phyloP scores from a whole-genome alignment of 768 basidiomycete species.

The Amanita phalloides region DNA sequence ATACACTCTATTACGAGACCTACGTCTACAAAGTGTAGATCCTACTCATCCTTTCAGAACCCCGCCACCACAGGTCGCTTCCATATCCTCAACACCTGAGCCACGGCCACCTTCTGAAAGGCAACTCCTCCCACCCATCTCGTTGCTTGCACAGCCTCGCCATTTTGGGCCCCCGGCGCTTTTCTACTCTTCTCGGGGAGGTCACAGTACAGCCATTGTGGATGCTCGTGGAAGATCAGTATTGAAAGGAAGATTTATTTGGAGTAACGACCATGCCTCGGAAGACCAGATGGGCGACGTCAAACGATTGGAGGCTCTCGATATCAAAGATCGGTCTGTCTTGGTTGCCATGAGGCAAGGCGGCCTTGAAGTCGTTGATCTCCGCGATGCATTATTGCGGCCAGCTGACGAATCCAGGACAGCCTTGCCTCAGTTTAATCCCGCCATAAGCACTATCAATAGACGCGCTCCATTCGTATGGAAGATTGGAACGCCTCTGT shows the following conservation, averaged over 20 bases:
- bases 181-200: slow-evolving; percentile 83
- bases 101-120: slow-evolving; percentile 24
- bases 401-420: slow-evolving; percentile 77
- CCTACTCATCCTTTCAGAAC: slow-evolving; percentile 71
- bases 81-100: slow-evolving; percentile 12
- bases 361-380: slow-evolving; percentile 72
- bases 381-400: slow-evolving; percentile 67
- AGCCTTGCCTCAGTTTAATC: slow-evolving; percentile 57
- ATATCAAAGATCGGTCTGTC: slow-evolving; percentile 63
- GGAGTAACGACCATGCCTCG: slow-evolving; percentile 57
- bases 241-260: slow-evolving; percentile 67
- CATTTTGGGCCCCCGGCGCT: slow-evolving; percentile 83
- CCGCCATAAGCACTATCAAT: slow-evolving; percentile 49
- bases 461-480: slow-evolving; percentile 70
- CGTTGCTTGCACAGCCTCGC: slow-evolving; percentile 64
- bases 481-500: slow-evolving; percentile 69
- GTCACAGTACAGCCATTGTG: slow-evolving; percentile 81
- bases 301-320: slow-evolving; percentile 75
- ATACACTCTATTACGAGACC: slow-evolving; percentile 60
- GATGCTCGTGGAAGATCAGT: slow-evolving; percentile 81
- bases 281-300: slow-evolving; percentile 69
- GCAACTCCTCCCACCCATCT: slow-evolving; percentile 61
- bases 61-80: slow-evolving; percentile 25
- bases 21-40: slow-evolving; percentile 69
- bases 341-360: slow-evolving; percentile 82